Base-by-base conservation (phyloP, 345 rosid genomes). In the Salix brachista region DNA sequence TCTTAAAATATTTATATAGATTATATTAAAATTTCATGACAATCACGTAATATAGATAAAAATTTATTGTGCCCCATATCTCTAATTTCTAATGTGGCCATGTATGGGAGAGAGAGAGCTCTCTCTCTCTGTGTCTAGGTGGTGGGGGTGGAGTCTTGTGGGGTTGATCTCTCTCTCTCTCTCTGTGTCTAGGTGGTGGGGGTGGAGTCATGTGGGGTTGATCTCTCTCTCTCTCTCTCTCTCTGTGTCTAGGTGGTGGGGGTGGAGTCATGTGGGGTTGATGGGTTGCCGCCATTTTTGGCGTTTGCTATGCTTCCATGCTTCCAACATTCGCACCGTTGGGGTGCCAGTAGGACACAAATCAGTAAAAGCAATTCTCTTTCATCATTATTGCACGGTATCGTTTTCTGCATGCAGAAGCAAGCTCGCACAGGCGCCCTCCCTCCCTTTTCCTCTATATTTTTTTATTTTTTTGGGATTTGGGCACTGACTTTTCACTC, bases 311-410 rank as follows among this genome's bases (percentile, higher is more conserved):
- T 90, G 97, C 92, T 86, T 92, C 97, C 92, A 87, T 92, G 89
- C 87, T 88, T 88, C 92, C 90, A 89, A 92, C 94, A 92, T 87
- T 89, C 92, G 88, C 88, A 87, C 86, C 90, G 73, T 68, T 67
- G 42, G 8, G 62, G 62, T n/a, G 19, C 8, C 9, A 23, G 71
- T 60, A 86, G 73, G 74, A 76, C 89, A 89, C 88, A 87, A 85
- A 82, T 66, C 83, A 75, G 75, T 42, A 70, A 75, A 75, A 79
- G 75, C 71, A 16, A 52, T 18, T 46, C 71, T 61, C 60, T 67
- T 37, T 81, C 82, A 66, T 80, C 80, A 79, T 83, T 81, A 78
- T 78, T 81, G 78, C 65, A 52, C 67, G 75, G 80, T 69, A 71
- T 83, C 83, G 69, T 87, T 83, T 75, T 79, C 84, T 78, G 80